A percentile compares a stretch with the other conserved stretches of the same genome.
phyloP scores from a whole-genome alignment of 202 grass and related monocot genomes.

The Digitaria exilis region DNA sequence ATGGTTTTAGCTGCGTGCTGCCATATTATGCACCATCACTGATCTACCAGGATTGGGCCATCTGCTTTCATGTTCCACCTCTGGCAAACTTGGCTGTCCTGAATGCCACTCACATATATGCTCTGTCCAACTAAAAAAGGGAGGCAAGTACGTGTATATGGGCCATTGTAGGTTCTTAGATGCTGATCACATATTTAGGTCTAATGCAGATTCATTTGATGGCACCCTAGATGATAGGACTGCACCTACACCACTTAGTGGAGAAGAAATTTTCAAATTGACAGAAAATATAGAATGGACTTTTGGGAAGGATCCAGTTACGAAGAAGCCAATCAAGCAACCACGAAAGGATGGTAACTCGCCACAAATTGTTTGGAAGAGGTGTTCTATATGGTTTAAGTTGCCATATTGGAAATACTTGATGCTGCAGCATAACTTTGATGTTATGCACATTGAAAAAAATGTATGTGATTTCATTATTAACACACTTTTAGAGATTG shows the following conservation, averaged over 20 bases:
- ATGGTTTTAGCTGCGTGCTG: background rate
- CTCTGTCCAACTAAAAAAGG: background rate
- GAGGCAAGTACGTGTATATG: background rate
- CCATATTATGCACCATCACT: background rate
- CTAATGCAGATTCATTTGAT: background rate
- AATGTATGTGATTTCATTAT: background rate
- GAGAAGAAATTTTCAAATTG: background rate
- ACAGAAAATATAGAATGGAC: background rate
- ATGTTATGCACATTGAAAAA: constrained; percentile 13
- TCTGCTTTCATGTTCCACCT: background rate
- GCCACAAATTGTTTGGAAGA: background rate
- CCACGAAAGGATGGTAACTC: background rate
- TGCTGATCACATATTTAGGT: background rate
- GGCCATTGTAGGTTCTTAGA: background rate
- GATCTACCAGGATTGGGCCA: background rate
- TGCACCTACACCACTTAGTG: background rate
- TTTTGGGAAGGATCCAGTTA: background rate
- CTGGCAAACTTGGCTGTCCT: background rate
- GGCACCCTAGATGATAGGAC: background rate
- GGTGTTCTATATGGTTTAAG: background rate
- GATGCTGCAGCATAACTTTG: background rate
- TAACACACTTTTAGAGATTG: background rate
- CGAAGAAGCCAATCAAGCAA: background rate
- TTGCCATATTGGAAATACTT: constrained; percentile 12
- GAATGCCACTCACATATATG: background rate